Evolutionary conservation across 306 rosid genomes (phyloP), one percentile per base, ranked within the genome.

Genomic region (Cicer yamashitae): DNA sequence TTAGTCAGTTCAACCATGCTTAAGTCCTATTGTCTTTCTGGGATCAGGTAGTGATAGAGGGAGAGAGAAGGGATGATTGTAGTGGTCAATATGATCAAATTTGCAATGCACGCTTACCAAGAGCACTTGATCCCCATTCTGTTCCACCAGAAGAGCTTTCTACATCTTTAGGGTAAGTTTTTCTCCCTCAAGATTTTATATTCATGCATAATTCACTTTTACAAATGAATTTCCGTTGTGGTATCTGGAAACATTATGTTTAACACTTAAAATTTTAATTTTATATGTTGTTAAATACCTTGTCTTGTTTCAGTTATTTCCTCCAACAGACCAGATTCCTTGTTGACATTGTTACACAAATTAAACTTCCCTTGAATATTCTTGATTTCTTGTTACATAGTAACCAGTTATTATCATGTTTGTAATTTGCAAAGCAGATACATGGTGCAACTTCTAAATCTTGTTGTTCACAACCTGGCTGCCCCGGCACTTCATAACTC

Each of bases 401-500:
- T 82, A 81, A 82, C 77, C 25, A 8, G 54, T 71, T 71, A 58
- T 75, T 12, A 1, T 64, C 38, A 56, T 82, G 52, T 71, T 83
- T 83, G 74, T 54, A 44, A 70, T 69, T 84, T 86, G 83, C 68
- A 64, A 79, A 81, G 75, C 91, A 94, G 98, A 78, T 94, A 94
- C 84, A 94, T 89, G 96, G 92, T 92, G 80, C 99, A 94, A 82
- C 97, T 94, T 76, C 85, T 94, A 59, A 92, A 90, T 87, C 96
- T 94, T 70, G 70, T 92, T 77, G 96, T 88, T 79, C 96, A 85
- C 82, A 84, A 81, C 89, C 85, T 94, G 88, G 96, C 91, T 87
- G 92, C 91, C 84, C 98, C 99, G 70, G 91, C 93, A 56, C 96
- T 94, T 90, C 99, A 92, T 86, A 90, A 90, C 85, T 84, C 99